A percentile compares a stretch with the other conserved stretches of the same genome.
These are phyloP conservation scores for Westerdykella ornata DNA, from an alignment of 2,329 filamentous ascomycete species.

Conservation along the genomic window DNA sequence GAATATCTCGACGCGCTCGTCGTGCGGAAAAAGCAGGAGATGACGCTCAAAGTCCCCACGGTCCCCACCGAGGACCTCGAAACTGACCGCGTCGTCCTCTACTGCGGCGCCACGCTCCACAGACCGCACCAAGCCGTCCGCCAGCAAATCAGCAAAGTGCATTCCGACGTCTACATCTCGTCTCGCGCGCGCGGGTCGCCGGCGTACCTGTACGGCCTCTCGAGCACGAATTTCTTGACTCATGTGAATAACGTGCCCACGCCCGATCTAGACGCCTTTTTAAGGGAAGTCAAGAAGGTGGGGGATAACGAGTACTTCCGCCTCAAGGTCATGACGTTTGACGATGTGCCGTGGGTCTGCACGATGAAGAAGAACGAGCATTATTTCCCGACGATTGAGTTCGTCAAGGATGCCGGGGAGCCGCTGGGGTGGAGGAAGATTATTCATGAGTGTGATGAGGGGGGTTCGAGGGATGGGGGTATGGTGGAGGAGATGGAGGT, in stretches of 20 bases:
- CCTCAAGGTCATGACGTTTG: conserved; percentile 93
- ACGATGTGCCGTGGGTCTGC: conserved; percentile 97
- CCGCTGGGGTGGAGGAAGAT: conserved; percentile 53
- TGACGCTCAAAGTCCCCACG: conserved; percentile 71
- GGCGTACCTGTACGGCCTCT: conserved; percentile 63
- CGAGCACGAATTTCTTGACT: conserved; percentile 95
- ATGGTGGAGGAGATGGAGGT: conserved; percentile 22
- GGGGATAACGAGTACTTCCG: conserved; percentile 98
- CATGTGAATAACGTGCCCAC: conserved; percentile 88
- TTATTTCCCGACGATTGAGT: conserved; percentile 69
- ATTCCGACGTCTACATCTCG: conserved; percentile 93
- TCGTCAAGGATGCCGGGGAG: conserved; percentile 50
- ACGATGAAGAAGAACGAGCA: conserved; percentile 99
- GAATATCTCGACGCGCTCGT: conserved; percentile 76
- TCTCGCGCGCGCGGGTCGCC: conserved; percentile 50
- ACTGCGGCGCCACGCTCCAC: conserved; percentile 91
- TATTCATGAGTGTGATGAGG: conserved; percentile 47
- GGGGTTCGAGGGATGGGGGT: conserved; percentile 29
- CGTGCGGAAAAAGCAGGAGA: conserved; percentile 75
- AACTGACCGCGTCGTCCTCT: conserved; percentile 84
- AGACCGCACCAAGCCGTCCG: conserved; percentile 91
- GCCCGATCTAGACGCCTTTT: conserved; percentile 71
- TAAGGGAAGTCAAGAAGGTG: conserved; percentile 76
- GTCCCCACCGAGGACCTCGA: conserved; percentile 86
- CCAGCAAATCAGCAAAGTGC: conserved; percentile 93